Evolutionary conservation across 257 asterid genomes (phyloP).

Genomic region (Anisodus tanguticus): DNA sequence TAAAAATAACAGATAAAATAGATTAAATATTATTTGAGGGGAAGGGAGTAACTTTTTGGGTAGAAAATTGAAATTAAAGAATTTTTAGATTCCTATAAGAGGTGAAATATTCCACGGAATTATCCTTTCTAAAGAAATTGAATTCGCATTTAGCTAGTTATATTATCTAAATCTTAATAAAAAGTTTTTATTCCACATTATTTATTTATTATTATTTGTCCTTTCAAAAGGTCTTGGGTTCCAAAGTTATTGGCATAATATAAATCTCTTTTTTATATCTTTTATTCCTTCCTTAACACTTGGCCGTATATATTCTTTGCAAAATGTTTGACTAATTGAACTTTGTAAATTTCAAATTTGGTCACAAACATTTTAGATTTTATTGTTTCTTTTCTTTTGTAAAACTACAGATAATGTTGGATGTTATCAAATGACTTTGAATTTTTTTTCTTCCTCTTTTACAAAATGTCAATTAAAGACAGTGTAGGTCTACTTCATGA

Average conservation of each 20-base stretch:
- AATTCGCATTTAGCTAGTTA: not conserved
- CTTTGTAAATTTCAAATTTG: not conserved
- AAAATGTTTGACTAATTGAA: not conserved
- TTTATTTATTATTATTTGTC: not conserved
- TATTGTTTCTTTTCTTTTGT: not conserved
- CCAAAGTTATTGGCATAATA: slow-evolving; percentile 1
- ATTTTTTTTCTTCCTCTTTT: no score
- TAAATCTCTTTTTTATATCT: not conserved
- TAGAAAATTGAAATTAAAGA: not conserved
- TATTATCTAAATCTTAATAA: not conserved
- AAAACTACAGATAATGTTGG: no score
- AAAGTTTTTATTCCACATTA: not conserved
- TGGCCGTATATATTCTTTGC: not conserved
- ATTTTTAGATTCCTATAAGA: not conserved
- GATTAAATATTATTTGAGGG: no score
- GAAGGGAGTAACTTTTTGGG: not conserved
- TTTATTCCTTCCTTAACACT: not conserved
- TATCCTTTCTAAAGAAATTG: not conserved
- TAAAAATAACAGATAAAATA: no score
- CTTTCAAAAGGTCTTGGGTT: not conserved
- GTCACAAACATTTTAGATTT: not conserved
- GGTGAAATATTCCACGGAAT: slow-evolving; percentile 10
- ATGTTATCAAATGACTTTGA: no score
- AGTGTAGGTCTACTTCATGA: no score
- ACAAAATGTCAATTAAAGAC: no score